A percentile compares a stretch with the other conserved stretches of the same genome.
Conservation (phyloP, 2,329 filamentous ascomycete genomes). For the Teratosphaeriaceae sp. region DNA sequence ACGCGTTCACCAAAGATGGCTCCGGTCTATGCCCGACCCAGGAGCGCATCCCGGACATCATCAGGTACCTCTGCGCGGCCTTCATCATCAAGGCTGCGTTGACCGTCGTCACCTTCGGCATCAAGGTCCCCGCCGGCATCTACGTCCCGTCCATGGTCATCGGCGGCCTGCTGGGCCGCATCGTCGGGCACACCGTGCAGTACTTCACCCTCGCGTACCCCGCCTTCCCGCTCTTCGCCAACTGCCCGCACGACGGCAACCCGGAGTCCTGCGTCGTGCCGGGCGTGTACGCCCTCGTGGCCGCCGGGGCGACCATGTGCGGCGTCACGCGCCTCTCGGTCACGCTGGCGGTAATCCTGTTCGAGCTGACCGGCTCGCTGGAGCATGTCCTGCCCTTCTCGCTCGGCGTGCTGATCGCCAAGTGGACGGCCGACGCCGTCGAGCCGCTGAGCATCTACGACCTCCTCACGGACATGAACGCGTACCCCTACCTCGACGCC, state of each 20-base stretch:
- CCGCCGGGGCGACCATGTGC: constrained; percentile 95
- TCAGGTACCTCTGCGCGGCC: constrained; percentile 64
- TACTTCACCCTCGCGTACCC: constrained; percentile 71
- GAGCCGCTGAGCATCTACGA: constrained; percentile 96
- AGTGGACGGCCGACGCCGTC: constrained; percentile 95
- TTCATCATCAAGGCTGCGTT: constrained; percentile 86
- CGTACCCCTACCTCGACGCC: constrained; percentile 95
- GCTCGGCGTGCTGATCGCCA: constrained; percentile 84
- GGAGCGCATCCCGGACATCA: constrained; percentile 71
- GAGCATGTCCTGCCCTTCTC: constrained; percentile 96
- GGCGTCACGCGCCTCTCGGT: constrained; percentile 91
- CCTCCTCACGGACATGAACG: constrained; percentile 91
- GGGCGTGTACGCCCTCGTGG: constrained; percentile 92
- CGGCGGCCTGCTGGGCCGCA: constrained; percentile 81
- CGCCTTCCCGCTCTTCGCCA: constrained; percentile 63
- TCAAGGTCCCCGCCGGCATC: constrained; percentile 93
- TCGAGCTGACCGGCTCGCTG: constrained; percentile 89
- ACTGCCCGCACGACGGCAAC: constrained; percentile 57
- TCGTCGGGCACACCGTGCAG: constrained; percentile 80
- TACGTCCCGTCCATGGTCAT: constrained; percentile 99
- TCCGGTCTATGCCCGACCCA: constrained; percentile 71
- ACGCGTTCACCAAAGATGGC: constrained; percentile 58
- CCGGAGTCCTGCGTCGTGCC: constrained; percentile 85
- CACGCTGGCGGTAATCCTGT: constrained; percentile 88
- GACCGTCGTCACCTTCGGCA: constrained; percentile 87